These are phyloP conservation scores for Edaphochlamys debaryana DNA, from an alignment of 139 green algal genomes.

Conservation along the genomic window DNA sequence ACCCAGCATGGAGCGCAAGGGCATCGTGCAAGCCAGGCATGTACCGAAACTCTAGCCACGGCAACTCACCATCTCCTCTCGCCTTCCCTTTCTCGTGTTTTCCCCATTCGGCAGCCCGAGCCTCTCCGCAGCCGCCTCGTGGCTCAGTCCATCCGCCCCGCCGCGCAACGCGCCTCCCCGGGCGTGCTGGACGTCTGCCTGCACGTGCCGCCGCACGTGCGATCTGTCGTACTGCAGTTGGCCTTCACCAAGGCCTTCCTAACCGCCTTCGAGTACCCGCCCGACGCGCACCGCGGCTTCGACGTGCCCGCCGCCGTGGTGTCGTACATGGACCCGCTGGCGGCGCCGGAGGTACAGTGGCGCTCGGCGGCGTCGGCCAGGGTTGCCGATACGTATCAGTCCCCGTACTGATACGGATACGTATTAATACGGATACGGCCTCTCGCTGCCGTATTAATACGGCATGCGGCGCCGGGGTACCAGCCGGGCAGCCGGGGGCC, in stretches of 20 bases:
- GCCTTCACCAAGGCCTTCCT: constrained; percentile 80
- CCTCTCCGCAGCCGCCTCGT: constrained; percentile 19
- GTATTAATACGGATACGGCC: too few species aligned
- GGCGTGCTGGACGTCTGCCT: constrained; percentile 72
- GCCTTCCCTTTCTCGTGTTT: neutral
- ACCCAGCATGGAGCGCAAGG: too few species aligned
- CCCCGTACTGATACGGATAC: too few species aligned
- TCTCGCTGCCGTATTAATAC: too few species aligned
- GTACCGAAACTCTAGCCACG: too few species aligned
- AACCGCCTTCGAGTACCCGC: constrained; percentile 73
- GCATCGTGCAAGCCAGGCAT: too few species aligned
- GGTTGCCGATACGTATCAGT: too few species aligned
- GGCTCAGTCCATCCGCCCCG: constrained; percentile 47
- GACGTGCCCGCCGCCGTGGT: constrained; percentile 86
- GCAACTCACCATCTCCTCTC: too few species aligned
- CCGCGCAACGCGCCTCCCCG: constrained; percentile 56
- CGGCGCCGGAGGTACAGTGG: neutral
- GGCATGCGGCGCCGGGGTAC: too few species aligned
- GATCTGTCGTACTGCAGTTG: constrained; percentile 51
- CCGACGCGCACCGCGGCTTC: constrained; percentile 85
- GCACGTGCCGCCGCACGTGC: constrained; percentile 27
- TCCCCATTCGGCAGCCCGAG: constrained; percentile 25
- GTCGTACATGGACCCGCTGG: constrained; percentile 17
- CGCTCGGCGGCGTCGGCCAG: too few species aligned
- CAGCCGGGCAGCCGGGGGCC: too few species aligned